Evolutionary conservation across 1,284 basidiomycete species (phyloP), one percentile per base, ranked within the genome.

Genomic region (Apiotrichum gracile): DNA sequence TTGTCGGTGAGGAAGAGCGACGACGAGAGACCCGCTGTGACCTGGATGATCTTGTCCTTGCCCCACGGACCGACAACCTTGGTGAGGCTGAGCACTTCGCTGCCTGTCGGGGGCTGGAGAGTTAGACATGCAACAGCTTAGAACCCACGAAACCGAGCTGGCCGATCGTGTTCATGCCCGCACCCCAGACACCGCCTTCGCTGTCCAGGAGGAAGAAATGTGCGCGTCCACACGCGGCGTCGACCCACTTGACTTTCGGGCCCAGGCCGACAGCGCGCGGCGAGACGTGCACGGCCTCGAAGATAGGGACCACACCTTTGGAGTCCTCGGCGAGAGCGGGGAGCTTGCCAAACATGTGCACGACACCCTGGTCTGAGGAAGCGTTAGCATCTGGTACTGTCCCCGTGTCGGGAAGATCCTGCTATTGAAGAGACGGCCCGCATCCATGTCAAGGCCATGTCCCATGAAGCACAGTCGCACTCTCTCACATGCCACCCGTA

Each of bases 261-360:
- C 16, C 69, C 3, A 84, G 82, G 19, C 87, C 87, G 3, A 87
- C 74, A 40, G 82, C 82, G 12, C 69, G 68, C 1, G 87, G 80
- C 26, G 78, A 82, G 56, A 90, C 69, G 55, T 80, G 80, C 68
- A 79, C 79, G 22, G 86, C 89, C 51, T 80, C 81, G 69, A 83
- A 84, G 75, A 90, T 86, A 17, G 85, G 84, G 53, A 91, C 61
- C 27, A 64, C 48, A 13, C 68, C 72, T 9, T 58, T 65, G 13
- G 43, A 21, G 21, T 45, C n/a, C 16, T 79, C 61, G 17, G 83
- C 70, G 27, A 87, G 84, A 49, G 79, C 79, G 57, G 82, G 81
- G 72, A 91, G 89, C 43, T 88, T 82, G 2, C 92, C 92, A 68
- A 92, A 88, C 63, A 93, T 72, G 83, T 88, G 93, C 4, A 88